phyloP scores from a whole-genome alignment of 352 stramenopile species.

The Pythium grandisporangium region DNA sequence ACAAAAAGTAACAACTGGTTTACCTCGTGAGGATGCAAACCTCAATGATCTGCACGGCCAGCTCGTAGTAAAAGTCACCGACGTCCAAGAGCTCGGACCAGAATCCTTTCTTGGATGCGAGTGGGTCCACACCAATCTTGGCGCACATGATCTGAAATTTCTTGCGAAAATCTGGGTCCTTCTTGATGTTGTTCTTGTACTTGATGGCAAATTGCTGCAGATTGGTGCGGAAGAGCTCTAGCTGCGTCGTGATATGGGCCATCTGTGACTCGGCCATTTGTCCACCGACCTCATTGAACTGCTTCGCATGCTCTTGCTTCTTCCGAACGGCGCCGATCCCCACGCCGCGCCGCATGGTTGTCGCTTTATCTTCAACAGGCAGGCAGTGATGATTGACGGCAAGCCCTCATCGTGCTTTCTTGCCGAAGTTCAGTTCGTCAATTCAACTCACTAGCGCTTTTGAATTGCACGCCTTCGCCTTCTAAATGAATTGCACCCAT shows the following conservation, averaged over 20 bases:
- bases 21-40: constrained; percentile 92
- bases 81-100: constrained; percentile 97
- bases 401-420: background rate
- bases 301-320: constrained; percentile 82
- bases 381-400: background rate
- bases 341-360: constrained; percentile 58
- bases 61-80: constrained; percentile 99
- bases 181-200: constrained; percentile 94
- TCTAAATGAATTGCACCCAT: background rate
- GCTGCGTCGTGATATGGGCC: constrained; percentile 68
- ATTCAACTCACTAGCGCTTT: background rate
- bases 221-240: constrained; percentile 88
- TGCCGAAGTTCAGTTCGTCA: background rate
- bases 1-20: background rate
- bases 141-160: constrained; percentile 95
- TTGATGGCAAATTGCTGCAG: constrained; percentile 91
- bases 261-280: constrained; percentile 77
- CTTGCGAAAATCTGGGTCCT: constrained; percentile 90
- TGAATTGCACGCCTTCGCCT: background rate
- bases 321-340: constrained; percentile 82
- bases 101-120: constrained; percentile 97
- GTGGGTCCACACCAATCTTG: constrained; percentile 95
- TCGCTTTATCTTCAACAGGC: too few relatives aligned
- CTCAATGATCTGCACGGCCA: constrained; percentile 98
- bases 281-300: constrained; percentile 79